phyloP scores from a whole-genome alignment of 2,329 filamentous ascomycete species.

The Colletotrichum sp. region DNA sequence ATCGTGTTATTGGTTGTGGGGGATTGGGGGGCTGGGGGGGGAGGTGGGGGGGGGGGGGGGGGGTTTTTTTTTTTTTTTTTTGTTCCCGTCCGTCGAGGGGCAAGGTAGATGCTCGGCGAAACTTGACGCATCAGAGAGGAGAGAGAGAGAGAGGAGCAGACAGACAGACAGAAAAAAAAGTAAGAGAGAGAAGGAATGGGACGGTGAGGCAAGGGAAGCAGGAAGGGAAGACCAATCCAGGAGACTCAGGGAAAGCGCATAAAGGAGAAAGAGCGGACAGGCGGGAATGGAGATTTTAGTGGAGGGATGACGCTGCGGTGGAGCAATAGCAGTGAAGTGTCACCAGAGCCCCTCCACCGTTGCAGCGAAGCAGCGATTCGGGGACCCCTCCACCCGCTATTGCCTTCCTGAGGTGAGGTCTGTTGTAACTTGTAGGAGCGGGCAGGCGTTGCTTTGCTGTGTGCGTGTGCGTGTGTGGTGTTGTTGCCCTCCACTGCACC shows the following conservation, averaged over 20 bases:
- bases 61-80: too few species aligned
- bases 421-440: neutral
- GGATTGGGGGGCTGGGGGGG: neutral
- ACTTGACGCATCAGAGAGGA: neutral
- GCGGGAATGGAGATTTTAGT: constrained; percentile 10
- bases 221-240: neutral
- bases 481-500: neutral
- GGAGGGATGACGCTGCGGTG: constrained; percentile 21
- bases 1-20: neutral
- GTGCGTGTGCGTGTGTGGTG: neutral
- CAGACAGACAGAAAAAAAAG: too few species aligned
- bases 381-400: neutral
- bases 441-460: neutral
- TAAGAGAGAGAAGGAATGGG: neutral
- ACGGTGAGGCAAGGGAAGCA: neutral
- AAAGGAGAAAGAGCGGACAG: constrained; percentile 8
- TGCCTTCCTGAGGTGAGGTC: neutral
- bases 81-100: neutral
- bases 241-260: neutral
- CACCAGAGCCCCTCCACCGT: constrained; percentile 1
- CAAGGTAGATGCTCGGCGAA: neutral
- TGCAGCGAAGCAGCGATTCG: neutral
- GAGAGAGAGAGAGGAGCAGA: too few species aligned
- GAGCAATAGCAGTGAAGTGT: constrained; percentile 15
- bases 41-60: too few species aligned